These are phyloP conservation scores for Syncephalastrum racemosum DNA, from an alignment of 371 early-diverging fungal species.

Conservation along the genomic window DNA sequence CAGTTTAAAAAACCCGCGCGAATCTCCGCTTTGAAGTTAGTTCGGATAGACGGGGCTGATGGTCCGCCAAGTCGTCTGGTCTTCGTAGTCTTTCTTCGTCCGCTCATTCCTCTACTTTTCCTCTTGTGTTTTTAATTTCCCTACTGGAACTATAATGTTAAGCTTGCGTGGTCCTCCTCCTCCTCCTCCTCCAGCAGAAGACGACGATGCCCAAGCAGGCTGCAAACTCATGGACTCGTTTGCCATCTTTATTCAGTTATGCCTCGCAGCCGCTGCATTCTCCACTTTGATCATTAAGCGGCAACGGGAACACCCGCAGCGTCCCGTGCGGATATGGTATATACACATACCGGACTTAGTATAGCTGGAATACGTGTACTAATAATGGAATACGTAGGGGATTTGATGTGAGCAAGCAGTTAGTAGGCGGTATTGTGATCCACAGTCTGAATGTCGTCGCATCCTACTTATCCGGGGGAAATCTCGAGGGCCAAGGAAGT, in stretches of 20 bases:
- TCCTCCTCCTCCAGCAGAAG: constrained; percentile 17
- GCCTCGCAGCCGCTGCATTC: constrained; percentile 61
- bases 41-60: too few relatives aligned
- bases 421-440: constrained; percentile 62
- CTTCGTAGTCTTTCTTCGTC: too few relatives aligned
- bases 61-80: too few relatives aligned
- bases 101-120: too few relatives aligned
- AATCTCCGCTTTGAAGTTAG: too few relatives aligned
- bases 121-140: too few relatives aligned
- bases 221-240: constrained; percentile 63
- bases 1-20: neutral
- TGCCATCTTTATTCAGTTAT: constrained; percentile 63
- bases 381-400: constrained; percentile 42
- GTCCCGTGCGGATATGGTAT: constrained; percentile 67
- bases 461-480: constrained; percentile 54
- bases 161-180: neutral
- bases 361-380: neutral
- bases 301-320: constrained; percentile 58
- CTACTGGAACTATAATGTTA: too few relatives aligned
- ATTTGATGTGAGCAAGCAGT: constrained; percentile 67
- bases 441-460: constrained; percentile 65
- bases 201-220: constrained; percentile 35
- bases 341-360: neutral
- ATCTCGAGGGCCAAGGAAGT: constrained; percentile 42
- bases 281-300: constrained; percentile 66